Evolutionary conservation across 2,329 filamentous ascomycete genomes (phyloP), one percentile per base, ranked within the genome.

Genomic region (Venturia nashicola): DNA sequence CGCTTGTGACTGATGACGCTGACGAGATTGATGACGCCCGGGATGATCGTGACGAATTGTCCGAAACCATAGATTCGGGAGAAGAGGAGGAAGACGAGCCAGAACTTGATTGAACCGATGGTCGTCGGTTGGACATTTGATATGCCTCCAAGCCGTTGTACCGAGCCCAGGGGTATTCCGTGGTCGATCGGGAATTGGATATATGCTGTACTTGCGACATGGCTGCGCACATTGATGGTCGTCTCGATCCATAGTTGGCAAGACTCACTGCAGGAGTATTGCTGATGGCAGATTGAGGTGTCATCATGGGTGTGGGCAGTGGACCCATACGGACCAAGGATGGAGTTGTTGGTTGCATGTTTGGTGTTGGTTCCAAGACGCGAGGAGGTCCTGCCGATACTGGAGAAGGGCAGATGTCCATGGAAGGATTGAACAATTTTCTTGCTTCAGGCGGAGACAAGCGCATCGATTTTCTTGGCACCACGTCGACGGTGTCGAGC

Each of bases 41-140:
- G 46, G 80, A 82, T 64, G 82, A 82, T 65, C 83, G 75, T 16
- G 79, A 79, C 43, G 82, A 83, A 63, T 78, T 78, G 71, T 86
- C 84, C 36, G 83, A 85, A 43, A 85, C 73, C 80, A 86, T 83
- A 42, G 84, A 86, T 67, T 86, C 83, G n/a, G 84, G 84, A 80
- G 83, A 9, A 79, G 82, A 23, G 73, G 78, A 82, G 4, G 82
- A 84, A 34, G 78, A 77, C 27, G 80, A 80, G 76, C 80, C 64
- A 78, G 79, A 72, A 65, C 79, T 82, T 70, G 79, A 69, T 72
- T 78, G 80, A 76, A 76, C 74, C 68, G 77, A 80, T 65, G 72
- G 76, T 68, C 72, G 79, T 67, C 78, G 74, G 61, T 73, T 75
- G n/a, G 72, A 71, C 65, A 73, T 72, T 67, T 76, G 78, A 67